Evolutionary conservation across 495 filamentous ascomycete species (phyloP), one percentile per base, ranked within the genome.

Genomic region (Annulohypoxylon stygium): DNA sequence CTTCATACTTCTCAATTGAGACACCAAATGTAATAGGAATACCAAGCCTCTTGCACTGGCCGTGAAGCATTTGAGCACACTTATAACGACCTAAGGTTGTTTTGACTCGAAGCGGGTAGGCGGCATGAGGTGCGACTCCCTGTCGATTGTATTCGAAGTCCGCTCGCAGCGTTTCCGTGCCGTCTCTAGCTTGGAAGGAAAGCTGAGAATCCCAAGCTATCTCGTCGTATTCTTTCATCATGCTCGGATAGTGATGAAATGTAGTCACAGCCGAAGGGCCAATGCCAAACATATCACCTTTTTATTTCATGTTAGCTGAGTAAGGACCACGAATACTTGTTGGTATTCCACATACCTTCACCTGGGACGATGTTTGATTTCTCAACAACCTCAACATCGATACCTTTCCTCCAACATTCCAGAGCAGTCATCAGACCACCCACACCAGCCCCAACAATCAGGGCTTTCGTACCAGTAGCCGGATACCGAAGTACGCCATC

Each of bases 401-500:
- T 87, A 12, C 88, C 89, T 75, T 91, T 88, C 26, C 87, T 83
- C 65, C 83, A 78, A 67, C 86, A 88, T 78, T 91, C 89, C 51
- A 90, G 84, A 36, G 85, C 86, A 4, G 87, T 84, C 0, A 86
- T 86, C 20, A 90, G 78, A 11, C 88, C 88, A 18, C 83, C 89
- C 36, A 90, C 86, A 12, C 89, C 87, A n/a, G 81, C 84, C 9
- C 88, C 89, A 34, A 89, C 84, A 63, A 90, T 82, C 10, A 90
- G 73, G 16, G 89, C 84, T 20, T 82, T 82, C 60, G 89, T 87
- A 20, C 86, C 85, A 5, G 78, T 86, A 30, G 59, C 64, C 5
- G 71, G 66, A 11, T 62, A 50, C n/a, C 66, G 66, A 47, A 69
- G 69, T 12, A 76, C 48, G 7, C 71, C 66, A 48, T 74, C 61